Base-by-base conservation (phyloP, 1,139 yeast genomes). In the Blastobotrys proliferans region DNA sequence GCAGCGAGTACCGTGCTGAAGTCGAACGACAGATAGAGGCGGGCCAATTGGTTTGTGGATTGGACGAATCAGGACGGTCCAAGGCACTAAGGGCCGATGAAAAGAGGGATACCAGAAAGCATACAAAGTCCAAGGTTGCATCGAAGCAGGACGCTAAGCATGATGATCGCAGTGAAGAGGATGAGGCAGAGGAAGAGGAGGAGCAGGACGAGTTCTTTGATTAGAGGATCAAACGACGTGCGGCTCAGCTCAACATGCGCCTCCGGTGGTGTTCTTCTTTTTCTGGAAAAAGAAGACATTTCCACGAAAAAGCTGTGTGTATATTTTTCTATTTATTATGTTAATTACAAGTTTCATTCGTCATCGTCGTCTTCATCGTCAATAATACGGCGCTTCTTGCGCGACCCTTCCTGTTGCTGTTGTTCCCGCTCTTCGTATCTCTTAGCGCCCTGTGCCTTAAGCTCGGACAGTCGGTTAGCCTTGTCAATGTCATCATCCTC, bases 291-390 rank as follows among this genome's bases (percentile, higher is more conserved):
- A n/a, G n/a, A n/a, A n/a, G n/a, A n/a, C n/a, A n/a, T n/a, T n/a
- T n/a, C n/a, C n/a, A n/a, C n/a, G n/a, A n/a, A n/a, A n/a, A n/a
- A n/a, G 10, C 4, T 29, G 19, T 14, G 13, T 27, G 31, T 11
- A 27, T 27, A 27, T 16, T 9, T 9, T 10, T 18, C 24, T 34
- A 6, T 10, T 16, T 13, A 36, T 11, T 35, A 24, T 13, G 4
- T n/a, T 24, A 17, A 27, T 36, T 27, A 4, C 16, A 27, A 20
- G 13, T 11, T 3, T 33, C 25, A 38, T n/a, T 38, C 31, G 19
- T 22, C 27, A 28, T 75, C 80, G 26, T 77, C 82, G 33, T 77
- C 83, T 21, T 80, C 86, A 36, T 79, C 83, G 36, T 78, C 81
- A 33, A 60, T 50, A 30, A 60, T 51, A 8, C 63, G 48, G 19